phyloP scores from a whole-genome alignment of 1,284 basidiomycete species.

The Takashimella tepidaria region DNA sequence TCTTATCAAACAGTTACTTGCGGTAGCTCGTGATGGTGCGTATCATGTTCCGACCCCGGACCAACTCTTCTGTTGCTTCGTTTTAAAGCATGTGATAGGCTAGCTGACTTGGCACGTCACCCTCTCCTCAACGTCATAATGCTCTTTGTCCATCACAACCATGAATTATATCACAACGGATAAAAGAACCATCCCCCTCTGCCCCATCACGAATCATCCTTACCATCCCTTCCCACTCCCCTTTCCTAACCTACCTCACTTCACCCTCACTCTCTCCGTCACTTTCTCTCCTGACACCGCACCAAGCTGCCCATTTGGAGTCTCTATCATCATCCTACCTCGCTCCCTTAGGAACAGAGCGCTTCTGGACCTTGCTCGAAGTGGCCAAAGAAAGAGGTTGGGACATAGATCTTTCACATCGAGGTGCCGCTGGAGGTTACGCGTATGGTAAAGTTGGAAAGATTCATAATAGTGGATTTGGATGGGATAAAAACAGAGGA shows the following conservation, averaged over 20 bases:
- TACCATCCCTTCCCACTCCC: constrained; percentile 56
- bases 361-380: constrained; percentile 36
- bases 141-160: too few relatives aligned
- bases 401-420: constrained; percentile 22
- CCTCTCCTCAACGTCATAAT: too few relatives aligned
- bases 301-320: constrained; percentile 59
- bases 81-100: too few relatives aligned
- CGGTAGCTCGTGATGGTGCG: not conserved
- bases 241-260: constrained; percentile 56
- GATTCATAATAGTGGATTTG: too few relatives aligned
- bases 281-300: constrained; percentile 60
- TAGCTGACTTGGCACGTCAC: too few relatives aligned
- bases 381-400: constrained; percentile 20
- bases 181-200: constrained; percentile 60
- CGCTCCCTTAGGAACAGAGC: constrained; percentile 51
- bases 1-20: constrained; percentile 28
- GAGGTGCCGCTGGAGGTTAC: constrained; percentile 18
- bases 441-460: not conserved
- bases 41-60: not conserved
- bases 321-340: constrained; percentile 64
- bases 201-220: constrained; percentile 55
- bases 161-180: too few relatives aligned
- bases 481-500: not conserved
- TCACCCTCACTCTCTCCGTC: constrained; percentile 62
- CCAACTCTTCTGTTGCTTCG: too few relatives aligned